Evolutionary conservation across 2,329 filamentous ascomycete genomes (phyloP).

Genomic region (Epichloe bromicola): DNA sequence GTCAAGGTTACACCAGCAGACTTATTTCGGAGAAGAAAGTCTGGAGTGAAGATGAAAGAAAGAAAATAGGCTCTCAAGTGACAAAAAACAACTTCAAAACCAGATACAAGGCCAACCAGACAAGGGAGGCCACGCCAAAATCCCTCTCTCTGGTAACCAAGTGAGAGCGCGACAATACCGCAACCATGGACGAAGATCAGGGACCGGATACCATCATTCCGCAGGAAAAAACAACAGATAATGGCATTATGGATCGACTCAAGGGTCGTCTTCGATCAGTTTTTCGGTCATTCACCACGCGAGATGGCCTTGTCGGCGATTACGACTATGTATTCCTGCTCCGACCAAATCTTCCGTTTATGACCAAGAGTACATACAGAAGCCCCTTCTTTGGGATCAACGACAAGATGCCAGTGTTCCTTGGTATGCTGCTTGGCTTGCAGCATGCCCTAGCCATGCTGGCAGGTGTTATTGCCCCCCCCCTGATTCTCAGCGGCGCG

Average conservation of each 20-base stretch:
- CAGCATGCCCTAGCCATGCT: slow-evolving; percentile 72
- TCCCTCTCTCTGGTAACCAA: background rate
- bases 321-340: slow-evolving; percentile 92
- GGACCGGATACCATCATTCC: slow-evolving; percentile 37
- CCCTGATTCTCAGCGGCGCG: slow-evolving; percentile 53
- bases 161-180: background rate
- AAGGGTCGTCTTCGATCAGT: slow-evolving; percentile 11
- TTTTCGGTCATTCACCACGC: slow-evolving; percentile 36
- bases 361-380: slow-evolving; percentile 39
- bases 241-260: slow-evolving; percentile 15
- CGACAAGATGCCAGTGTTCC: slow-evolving; percentile 61
- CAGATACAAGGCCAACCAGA: too few species aligned
- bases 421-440: slow-evolving; percentile 62
- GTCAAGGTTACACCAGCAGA: too few species aligned
- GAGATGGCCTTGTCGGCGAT: slow-evolving; percentile 63
- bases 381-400: slow-evolving; percentile 78
- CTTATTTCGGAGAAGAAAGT: too few species aligned
- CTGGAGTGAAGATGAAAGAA: too few species aligned
- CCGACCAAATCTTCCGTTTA: slow-evolving; percentile 68
- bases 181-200: slow-evolving; percentile 43
- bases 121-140: too few species aligned
- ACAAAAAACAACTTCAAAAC: too few species aligned
- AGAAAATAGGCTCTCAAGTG: too few species aligned
- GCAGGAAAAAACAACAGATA: slow-evolving; percentile 19
- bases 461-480: slow-evolving; percentile 59